Evolutionary conservation across 345 rosid species (phyloP).

Genomic region (Moricandia arvensis): DNA sequence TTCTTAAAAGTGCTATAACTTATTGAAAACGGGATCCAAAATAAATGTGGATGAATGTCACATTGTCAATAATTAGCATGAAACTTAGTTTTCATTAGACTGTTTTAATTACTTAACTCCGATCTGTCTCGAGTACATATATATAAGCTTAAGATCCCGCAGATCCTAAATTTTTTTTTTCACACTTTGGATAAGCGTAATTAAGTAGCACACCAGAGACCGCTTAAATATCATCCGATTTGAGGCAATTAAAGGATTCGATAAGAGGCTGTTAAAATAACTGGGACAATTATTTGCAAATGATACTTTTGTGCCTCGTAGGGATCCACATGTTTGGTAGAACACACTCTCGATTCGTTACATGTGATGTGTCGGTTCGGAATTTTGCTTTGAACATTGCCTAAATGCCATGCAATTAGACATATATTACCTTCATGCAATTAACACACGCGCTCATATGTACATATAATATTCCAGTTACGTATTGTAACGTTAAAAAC

Average conservation of each 20-base stretch:
- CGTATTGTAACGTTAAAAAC: too few species aligned
- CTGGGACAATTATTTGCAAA: constrained; percentile 16
- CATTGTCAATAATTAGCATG: not conserved
- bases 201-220: not conserved
- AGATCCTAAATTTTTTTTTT: too few species aligned
- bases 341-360: constrained; percentile 25
- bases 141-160: not conserved
- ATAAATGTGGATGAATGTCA: not conserved
- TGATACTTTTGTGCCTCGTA: constrained; percentile 28
- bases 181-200: not conserved
- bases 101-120: not conserved
- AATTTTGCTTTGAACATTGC: constrained; percentile 22
- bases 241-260: not conserved
- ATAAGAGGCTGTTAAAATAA: not conserved
- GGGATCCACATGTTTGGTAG: constrained; percentile 33
- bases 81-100: not conserved
- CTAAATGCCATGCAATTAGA: not conserved
- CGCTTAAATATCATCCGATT: not conserved
- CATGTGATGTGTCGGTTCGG: constrained; percentile 39
- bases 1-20: constrained; percentile 1
- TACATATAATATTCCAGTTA: not conserved
- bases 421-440: constrained; percentile 8
- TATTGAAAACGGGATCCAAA: not conserved
- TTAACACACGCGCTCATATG: not conserved
- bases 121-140: not conserved